Conservation (phyloP, 148 eudicot genomes). For the Fagopyrum tataricum region DNA sequence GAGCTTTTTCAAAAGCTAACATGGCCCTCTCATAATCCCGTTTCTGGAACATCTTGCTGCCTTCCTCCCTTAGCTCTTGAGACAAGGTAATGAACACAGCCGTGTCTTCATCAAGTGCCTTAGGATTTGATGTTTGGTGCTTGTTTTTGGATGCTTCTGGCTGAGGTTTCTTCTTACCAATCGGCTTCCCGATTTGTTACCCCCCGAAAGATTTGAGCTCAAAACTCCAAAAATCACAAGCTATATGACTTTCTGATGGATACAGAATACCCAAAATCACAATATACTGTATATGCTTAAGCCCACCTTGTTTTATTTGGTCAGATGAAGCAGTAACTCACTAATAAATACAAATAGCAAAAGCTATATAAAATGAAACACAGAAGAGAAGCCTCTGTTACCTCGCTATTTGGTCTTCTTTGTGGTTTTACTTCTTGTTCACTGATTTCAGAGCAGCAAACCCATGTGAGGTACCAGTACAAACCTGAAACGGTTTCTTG, state of each 20-base stretch:
- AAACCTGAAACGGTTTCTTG: conserved; percentile 89
- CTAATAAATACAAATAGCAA: not conserved
- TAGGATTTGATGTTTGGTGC: conserved; percentile 36
- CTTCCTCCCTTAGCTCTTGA: conserved; percentile 88
- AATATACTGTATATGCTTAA: not conserved
- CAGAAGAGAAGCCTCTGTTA: not conserved
- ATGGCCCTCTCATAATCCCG: conserved; percentile 88
- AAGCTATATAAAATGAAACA: conserved; percentile 1
- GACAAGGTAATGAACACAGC: conserved; percentile 90
- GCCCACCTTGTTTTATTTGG: not conserved
- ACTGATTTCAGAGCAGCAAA: not conserved
- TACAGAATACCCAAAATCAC: not conserved
- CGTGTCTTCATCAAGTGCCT: conserved; percentile 87
- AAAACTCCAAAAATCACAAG: not conserved
- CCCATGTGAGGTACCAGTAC: not conserved
- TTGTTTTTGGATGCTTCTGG: conserved; percentile 14
- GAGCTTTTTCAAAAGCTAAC: conserved; percentile 84
- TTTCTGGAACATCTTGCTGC: conserved; percentile 59
- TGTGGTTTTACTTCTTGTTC: not conserved
- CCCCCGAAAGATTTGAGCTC: not conserved
- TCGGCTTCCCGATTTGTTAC: conserved; percentile 12
- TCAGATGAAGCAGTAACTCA: not conserved
- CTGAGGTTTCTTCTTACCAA: conserved; percentile 15
- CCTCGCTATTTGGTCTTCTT: not conserved
- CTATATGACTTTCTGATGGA: not conserved